Evolutionary conservation across 108 stramenopile species (phyloP), one percentile per base, ranked within the genome.

Genomic region (Discostella stelligeroides): DNA sequence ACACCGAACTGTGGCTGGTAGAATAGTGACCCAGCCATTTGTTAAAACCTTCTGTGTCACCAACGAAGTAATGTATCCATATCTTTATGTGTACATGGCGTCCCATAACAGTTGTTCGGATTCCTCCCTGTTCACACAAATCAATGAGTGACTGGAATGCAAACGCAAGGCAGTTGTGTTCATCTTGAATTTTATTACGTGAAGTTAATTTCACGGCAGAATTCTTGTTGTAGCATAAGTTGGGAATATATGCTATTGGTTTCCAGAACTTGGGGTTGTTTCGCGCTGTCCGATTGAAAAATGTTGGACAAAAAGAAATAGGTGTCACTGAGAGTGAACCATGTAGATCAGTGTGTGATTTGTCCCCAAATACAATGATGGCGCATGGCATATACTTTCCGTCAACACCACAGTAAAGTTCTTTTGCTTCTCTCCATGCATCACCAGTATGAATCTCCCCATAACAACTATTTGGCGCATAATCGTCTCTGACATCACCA

Each of bases 161-260:
- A 18, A 49, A 49, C 18, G 48, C 20, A 18, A 49, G 2, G 17
- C 48, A 49, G 8, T 49, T 23, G 8, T 49, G 48, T 23, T 49
- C 48, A 49, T 49, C 48, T 23, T 49, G 48, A 7, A 49, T 49
- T 49, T 49, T 49, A 23, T 49, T 23, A 23, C 48, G 0, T 23
- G 48, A 23, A 4, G 48, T 23, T 18, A 7, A 23, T 23, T 49
- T 49, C 20, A 23, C 48, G 48, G 48, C 20, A 23, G 48, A 23
- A 23, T 23, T 23, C 24, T 49, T 34, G 14, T 14, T 46, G 24
- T 47, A 65, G 48, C 28, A 34, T 17, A 66, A 29, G 15, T 66
- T 38, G 28, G 66, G 66, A 29, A 66, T 54, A 30, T 66, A 66
- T 39, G 29, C 66, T 4, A 66, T 7, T 21, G 48, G 46, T 28